Evolutionary conservation across 1,139 yeast genomes (phyloP).

Genomic region (Debaryomycetaceae sp.): DNA sequence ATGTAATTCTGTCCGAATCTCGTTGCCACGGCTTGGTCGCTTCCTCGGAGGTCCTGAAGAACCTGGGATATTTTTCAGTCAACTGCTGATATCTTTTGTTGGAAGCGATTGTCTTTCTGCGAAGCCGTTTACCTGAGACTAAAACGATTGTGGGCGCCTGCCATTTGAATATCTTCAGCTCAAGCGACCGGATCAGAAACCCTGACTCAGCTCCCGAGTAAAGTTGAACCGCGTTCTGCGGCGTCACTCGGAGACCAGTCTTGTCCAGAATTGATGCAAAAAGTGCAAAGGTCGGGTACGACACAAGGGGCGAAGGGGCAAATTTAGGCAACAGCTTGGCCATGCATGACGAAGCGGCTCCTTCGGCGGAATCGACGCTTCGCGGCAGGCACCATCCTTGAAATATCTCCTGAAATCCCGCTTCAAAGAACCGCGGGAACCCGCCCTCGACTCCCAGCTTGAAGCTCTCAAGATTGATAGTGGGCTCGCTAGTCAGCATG

Average conservation of each 20-base stretch:
- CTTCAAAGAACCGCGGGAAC: slow-evolving; percentile 34
- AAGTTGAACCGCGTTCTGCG: slow-evolving; percentile 51
- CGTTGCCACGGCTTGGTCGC: slow-evolving; percentile 28
- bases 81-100: slow-evolving; percentile 52
- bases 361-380: too few species aligned
- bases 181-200: slow-evolving; percentile 82
- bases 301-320: slow-evolving; percentile 37
- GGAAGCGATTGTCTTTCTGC: slow-evolving; percentile 31
- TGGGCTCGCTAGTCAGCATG: too few species aligned
- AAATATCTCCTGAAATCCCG: slow-evolving; percentile 32
- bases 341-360: too few species aligned
- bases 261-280: slow-evolving; percentile 29
- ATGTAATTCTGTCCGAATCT: slow-evolving; percentile 43
- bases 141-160: slow-evolving; percentile 76
- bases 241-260: slow-evolving; percentile 19
- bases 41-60: slow-evolving; percentile 31
- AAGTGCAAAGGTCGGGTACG: slow-evolving; percentile 37
- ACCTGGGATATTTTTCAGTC: slow-evolving; percentile 48
- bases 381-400: too few species aligned
- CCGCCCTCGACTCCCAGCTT: slow-evolving; percentile 21
- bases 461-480: slow-evolving; percentile 36
- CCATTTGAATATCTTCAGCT: slow-evolving; percentile 85
- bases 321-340: slow-evolving; percentile 17
- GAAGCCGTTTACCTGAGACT: slow-evolving; percentile 59
- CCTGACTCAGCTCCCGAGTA: slow-evolving; percentile 77